These are phyloP conservation scores for Halophytophthora batemanensis DNA, from an alignment of 352 stramenopile genomes.

Conservation along the genomic window DNA sequence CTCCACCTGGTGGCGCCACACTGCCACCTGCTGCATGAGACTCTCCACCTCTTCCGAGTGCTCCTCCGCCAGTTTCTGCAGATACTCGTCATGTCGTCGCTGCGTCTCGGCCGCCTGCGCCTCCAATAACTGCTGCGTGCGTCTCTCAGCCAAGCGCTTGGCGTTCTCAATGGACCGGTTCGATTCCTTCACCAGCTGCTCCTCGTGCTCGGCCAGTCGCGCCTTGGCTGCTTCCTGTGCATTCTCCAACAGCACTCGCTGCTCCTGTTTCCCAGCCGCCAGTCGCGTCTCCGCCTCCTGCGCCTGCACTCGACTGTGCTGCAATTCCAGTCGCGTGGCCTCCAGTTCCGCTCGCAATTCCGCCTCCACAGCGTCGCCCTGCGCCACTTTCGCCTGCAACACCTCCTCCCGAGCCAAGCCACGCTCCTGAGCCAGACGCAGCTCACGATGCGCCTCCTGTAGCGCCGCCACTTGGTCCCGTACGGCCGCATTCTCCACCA, in stretches of 20 bases:
- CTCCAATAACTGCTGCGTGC: conserved; percentile 53
- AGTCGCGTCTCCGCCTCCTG: conserved; percentile 38
- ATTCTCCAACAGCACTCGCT: conserved; percentile 40
- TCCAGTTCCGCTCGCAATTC: conserved; percentile 44
- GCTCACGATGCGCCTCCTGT: conserved; percentile 50
- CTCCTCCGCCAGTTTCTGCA: conserved; percentile 79
- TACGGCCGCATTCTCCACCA: conserved; percentile 76
- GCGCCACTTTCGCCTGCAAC: conserved; percentile 30
- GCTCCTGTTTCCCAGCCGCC: conserved; percentile 31
- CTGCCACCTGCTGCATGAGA: conserved; percentile 72
- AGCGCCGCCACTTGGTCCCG: conserved; percentile 58
- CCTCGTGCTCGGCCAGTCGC: conserved; percentile 59
- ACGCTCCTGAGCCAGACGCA: conserved; percentile 28
- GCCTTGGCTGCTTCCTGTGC: conserved; percentile 43
- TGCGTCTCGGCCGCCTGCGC: conserved; percentile 47
- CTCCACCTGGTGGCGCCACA: conserved; percentile 84
- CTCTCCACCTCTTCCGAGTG: conserved; percentile 82
- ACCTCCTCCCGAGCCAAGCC: conserved; percentile 18
- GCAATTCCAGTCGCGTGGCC: conserved; percentile 31
- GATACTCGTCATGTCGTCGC: conserved; percentile 64
- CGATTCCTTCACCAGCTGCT: conserved; percentile 66
- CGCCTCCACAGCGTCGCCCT: conserved; percentile 36
- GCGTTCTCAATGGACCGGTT: conserved; percentile 76
- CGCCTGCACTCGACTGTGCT: conserved; percentile 29
- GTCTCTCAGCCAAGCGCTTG: conserved; percentile 49